Evolutionary conservation across 176 grass and related monocot species (phyloP), one percentile per base, ranked within the genome.

Genomic region (Poa pratensis): DNA sequence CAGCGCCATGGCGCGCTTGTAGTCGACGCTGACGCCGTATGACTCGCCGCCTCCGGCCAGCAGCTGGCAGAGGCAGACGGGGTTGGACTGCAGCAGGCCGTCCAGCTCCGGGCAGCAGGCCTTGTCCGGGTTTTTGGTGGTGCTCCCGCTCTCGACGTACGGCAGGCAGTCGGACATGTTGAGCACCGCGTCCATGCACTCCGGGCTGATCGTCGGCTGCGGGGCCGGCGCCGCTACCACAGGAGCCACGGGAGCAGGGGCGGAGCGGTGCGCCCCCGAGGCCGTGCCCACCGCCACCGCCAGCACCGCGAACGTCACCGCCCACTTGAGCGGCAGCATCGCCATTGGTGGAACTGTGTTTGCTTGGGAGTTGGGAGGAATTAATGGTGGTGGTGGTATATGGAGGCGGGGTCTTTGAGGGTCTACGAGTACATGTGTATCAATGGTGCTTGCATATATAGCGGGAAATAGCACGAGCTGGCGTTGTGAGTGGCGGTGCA

Each of bases 51-150:
- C 93, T 12, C 96, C 96, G 2, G 37, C 89, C 16, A 98, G 89
- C 16, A 98, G 86, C 84, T 93, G 61, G 85, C 96, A 98, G 83
- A 98, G 91, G 83, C 96, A 98, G 63, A 92, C 63, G 8, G 96
- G 96, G 67, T 90, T 79, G 3, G 91, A 93, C 40, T 95, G 89
- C 32, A 93, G 76, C 82, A 98, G 77, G 4, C 93, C 93, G 0
- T 91, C 95, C 18, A 98, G 61, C 91, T 95, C 95, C 5, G 95
- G 95, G 90, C 95, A 98, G 87, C 95, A 98, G 27, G 85, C 75
- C 80, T 77, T 90, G 87, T 93, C 95, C 6, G 95, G 95, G 73
- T 48, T 22, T 34, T 73, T 79, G 48, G 9, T 17, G 20, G 73
- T 98, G 90, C 93, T 98, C 78, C 93, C 95, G 74, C 58, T 40